Base-by-base conservation (phyloP, 176 grass and related monocot genomes). In the Cymbopogon citratus region DNA sequence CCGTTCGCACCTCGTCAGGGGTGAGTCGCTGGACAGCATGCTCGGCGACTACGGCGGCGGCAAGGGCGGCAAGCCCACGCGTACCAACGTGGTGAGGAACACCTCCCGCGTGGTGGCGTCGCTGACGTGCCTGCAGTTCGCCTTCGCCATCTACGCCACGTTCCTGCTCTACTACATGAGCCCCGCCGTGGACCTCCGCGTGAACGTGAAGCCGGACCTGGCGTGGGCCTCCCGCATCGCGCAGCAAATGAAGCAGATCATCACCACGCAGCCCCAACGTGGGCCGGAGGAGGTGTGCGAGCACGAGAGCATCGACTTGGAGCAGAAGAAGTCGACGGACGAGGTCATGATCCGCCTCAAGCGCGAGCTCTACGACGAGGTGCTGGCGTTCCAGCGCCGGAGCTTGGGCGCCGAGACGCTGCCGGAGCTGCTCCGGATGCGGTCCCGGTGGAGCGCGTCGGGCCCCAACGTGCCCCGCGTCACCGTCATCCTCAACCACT, bases 101-200 rank as follows among this genome's bases (percentile, higher is more conserved):
- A 85, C 96, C 4, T 81, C 96, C 41, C 90, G 96, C 28, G 67
- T 95, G 0, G 88, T 98, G 31, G 82, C 83, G 0, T 31, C 63
- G 21, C 87, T 98, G 43, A 98, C 96, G 46, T 93, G 87, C 77
- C 89, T 98, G 41, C 96, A 98, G 74, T 83, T 98, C 12, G 90
- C 82, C 51, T 98, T 98, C 81, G 96, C 91, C 28, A 87, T 98
- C 66, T 98, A 98, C 75, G 96, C 96, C 56, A 98, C 96, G 29
- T 98, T 95, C 84, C 92, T 98, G 26, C 90, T 98, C 67, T 98
- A 98, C 87, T 98, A 91, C 92, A 98, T 98, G 96, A 98, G 89
- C 91, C 92, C 96, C 66, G 31, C 92, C 54, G 84, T 95, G 23
- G 96, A 99, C 81, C 70, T 98, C 43, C 85, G 86, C 62, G 73